A percentile compares a stretch with the other conserved stretches of the same genome.
Evolutionary conservation across 1,284 basidiomycete genomes (phyloP).

Genomic region (Fomitopsis betulina): DNA sequence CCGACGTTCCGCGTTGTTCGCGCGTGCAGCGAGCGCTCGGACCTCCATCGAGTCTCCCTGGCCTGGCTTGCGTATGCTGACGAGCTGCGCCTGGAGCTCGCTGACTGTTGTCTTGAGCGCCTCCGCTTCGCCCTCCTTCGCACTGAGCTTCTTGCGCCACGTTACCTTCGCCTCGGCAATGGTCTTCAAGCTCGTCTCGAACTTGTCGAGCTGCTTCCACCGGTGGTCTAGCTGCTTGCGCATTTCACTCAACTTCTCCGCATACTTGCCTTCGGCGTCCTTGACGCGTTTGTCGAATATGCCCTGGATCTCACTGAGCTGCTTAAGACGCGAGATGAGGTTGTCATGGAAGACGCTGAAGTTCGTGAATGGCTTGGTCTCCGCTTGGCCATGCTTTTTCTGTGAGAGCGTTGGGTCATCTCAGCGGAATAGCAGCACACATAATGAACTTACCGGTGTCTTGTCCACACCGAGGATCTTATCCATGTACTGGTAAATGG

Average conservation of each 20-base stretch:
- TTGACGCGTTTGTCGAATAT: slow-evolving; percentile 87
- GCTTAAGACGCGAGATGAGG: slow-evolving; percentile 83
- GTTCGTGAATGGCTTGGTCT: slow-evolving; percentile 90
- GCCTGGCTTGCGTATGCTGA: slow-evolving; percentile 60
- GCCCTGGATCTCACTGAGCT: slow-evolving; percentile 76
- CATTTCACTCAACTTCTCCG: slow-evolving; percentile 74
- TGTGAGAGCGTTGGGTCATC: slow-evolving; percentile 21
- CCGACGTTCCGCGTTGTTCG: slow-evolving; percentile 79
- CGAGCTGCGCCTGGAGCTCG: slow-evolving; percentile 75
- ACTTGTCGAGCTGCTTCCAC: slow-evolving; percentile 92
- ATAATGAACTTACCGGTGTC: slow-evolving; percentile 57
- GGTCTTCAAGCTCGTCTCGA: slow-evolving; percentile 84
- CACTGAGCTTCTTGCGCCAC: slow-evolving; percentile 80
- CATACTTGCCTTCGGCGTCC: slow-evolving; percentile 70
- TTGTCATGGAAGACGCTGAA: slow-evolving; percentile 94
- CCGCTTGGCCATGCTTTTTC: slow-evolving; percentile 70
- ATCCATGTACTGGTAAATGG: slow-evolving; percentile 94
- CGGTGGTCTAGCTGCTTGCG: slow-evolving; percentile 85
- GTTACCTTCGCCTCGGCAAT: slow-evolving; percentile 80
- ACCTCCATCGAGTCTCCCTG: slow-evolving; percentile 70
- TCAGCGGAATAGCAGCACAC: not conserved
- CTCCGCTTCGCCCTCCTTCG: slow-evolving; percentile 89
- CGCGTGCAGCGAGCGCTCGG: slow-evolving; percentile 65
- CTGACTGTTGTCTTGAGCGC: slow-evolving; percentile 73
- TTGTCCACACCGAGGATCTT: slow-evolving; percentile 88